Evolutionary conservation across 2,329 filamentous ascomycete genomes (phyloP).

Genomic region (Pseudogymnoascus sp.): DNA sequence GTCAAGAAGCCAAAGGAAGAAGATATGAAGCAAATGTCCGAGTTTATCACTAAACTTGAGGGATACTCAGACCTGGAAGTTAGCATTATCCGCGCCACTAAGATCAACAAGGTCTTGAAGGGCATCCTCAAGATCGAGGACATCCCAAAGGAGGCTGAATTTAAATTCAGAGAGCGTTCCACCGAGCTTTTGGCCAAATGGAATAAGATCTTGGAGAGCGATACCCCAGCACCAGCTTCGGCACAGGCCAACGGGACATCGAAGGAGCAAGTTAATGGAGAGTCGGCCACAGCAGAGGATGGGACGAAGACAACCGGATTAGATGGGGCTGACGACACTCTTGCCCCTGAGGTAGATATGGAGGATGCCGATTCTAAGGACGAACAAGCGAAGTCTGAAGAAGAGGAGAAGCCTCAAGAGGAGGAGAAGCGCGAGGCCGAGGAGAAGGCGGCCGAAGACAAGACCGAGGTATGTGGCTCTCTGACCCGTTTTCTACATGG

Average conservation of each 20-base stretch:
- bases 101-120: constrained; percentile 98
- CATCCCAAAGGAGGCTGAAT: constrained; percentile 85
- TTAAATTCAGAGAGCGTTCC: constrained; percentile 80
- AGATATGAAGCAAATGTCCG: constrained; percentile 73
- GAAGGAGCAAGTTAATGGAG: constrained; percentile 37
- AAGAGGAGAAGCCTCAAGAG: constrained; percentile 22
- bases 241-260: constrained; percentile 23
- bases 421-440: constrained; percentile 11
- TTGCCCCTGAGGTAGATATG: constrained; percentile 24
- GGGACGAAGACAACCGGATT: constrained; percentile 25
- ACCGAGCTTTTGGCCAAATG: constrained; percentile 76
- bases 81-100: constrained; percentile 80
- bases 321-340: constrained; percentile 23
- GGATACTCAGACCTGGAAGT: constrained; percentile 56
- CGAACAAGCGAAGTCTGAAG: constrained; percentile 35
- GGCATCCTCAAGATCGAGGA: constrained; percentile 77
- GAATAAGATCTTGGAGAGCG: constrained; percentile 72
- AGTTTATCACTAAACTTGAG: constrained; percentile 61
- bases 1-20: constrained; percentile 81
- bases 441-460: constrained; percentile 7
- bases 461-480: constrained; percentile 7
- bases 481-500: background rate
- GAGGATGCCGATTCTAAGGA: constrained; percentile 35
- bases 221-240: constrained; percentile 37
- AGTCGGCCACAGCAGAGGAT: constrained; percentile 27